phyloP scores from a whole-genome alignment of 2,329 filamentous ascomycete genomes.

The Penicillium psychrosexuale region DNA sequence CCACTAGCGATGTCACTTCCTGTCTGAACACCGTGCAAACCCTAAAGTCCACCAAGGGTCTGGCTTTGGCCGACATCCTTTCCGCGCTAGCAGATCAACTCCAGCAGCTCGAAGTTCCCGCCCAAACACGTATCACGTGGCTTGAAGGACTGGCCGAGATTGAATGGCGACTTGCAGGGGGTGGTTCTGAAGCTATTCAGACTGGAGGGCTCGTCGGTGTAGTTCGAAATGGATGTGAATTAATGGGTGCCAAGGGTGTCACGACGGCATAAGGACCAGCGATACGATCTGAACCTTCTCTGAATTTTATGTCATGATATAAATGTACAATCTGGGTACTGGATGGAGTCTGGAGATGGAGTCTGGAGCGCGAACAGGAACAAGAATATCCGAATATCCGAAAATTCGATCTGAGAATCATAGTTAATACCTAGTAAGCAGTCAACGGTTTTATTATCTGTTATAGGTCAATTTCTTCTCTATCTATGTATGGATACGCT shows the following conservation, averaged over 20 bases:
- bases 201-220: conserved; percentile 91
- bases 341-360: not conserved
- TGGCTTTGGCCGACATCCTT: conserved; percentile 91
- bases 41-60: conserved; percentile 77
- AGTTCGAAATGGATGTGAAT: conserved; percentile 78
- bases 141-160: conserved; percentile 87
- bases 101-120: conserved; percentile 74
- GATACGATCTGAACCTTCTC: not conserved
- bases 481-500: not conserved
- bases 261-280: conserved; percentile 10
- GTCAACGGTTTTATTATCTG: too few species aligned
- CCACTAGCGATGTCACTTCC: conserved; percentile 81
- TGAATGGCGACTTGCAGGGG: conserved; percentile 84
- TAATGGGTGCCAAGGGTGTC: conserved; percentile 52
- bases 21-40: conserved; percentile 85
- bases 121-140: conserved; percentile 87
- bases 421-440: too few species aligned
- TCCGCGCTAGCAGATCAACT: conserved; percentile 82
- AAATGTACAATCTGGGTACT: not conserved
- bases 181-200: conserved; percentile 82
- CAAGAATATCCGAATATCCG: not conserved
- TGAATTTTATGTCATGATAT: not conserved
- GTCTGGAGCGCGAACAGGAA: not conserved
- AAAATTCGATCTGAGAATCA: not conserved
- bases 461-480: too few species aligned